Base-by-base conservation (phyloP, 495 filamentous ascomycete species). In the Aspergillus steynii region DNA sequence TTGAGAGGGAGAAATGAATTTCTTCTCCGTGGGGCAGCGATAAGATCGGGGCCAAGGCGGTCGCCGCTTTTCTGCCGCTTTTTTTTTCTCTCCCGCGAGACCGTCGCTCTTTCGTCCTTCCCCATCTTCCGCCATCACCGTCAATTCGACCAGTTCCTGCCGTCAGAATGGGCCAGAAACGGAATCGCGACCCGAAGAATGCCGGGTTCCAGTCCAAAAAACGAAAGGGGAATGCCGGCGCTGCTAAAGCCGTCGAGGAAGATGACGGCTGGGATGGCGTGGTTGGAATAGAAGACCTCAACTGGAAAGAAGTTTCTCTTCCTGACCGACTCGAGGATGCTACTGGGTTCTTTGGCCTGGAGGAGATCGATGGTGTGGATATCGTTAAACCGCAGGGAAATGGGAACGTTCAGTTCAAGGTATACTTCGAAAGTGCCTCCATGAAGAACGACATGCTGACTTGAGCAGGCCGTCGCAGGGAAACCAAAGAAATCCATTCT, bases 281-380 rank as follows among this genome's bases (percentile, higher is more conserved):
- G 55, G 66, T 77, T 60, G 70, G 65, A 5, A 56, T 89, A n/a
- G 86, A 95, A 63, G 82, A 87, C 20, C 81, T 98, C 32, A 77
- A 80, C 75, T 99, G 95, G 95, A 87, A 86, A 63, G 83, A 87
- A 60, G 92, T 97, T 15, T 72, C 86, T 27, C 81, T 97, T 56
- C 93, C 93, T 5, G 92, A 96, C 70, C 87, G 88, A 64, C 81
- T 96, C 61, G 90, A 95, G 48, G 90, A 98, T 80, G 90, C 90
- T n/a, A 91, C 92, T 63, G 95, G 96, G 0, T 97, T 99, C 73
- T 96, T 87, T 74, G 94, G 95, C 0, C 71, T 99, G 46, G 94
- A 99, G 63, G 95, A 98, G 67, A 86, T 97, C 50, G 91, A 96
- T 7, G 92, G 89, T 49, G 90, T 98, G 0, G 91, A 97, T 31